Evolutionary conservation across 805 yeast species (phyloP).

Genomic region (Peterozyma xylosa): DNA sequence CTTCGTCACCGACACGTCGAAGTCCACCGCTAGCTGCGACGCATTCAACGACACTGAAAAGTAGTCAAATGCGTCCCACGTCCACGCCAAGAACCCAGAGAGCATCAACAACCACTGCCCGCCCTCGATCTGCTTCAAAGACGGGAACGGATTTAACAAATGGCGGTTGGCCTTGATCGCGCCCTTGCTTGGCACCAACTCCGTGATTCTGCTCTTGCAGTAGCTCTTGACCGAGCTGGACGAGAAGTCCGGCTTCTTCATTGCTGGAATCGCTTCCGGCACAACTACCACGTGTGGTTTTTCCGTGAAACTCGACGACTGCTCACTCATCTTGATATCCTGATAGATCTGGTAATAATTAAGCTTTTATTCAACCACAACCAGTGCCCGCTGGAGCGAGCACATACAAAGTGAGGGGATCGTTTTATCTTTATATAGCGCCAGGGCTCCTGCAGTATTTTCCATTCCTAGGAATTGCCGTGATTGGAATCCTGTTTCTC

Average conservation of each 20-base stretch:
- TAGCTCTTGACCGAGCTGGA: conserved; percentile 26
- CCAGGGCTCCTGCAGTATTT: too few species aligned
- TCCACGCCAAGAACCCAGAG: conserved; percentile 52
- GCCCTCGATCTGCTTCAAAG: conserved; percentile 37
- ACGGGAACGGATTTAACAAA: conserved; percentile 57
- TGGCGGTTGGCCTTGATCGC: conserved; percentile 25
- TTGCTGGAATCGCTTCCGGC: too few species aligned
- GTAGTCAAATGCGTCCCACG: conserved; percentile 62
- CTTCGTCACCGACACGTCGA: conserved; percentile 37
- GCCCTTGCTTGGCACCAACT: conserved; percentile 40
- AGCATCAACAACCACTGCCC: conserved; percentile 51
- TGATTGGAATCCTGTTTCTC: too few species aligned
- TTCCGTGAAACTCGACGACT: too few species aligned
- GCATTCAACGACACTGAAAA: conserved; percentile 50
- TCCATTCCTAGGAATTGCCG: too few species aligned
- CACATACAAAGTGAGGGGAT: too few species aligned
- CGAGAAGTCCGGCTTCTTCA: conserved; percentile 21
- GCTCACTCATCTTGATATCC: too few species aligned
- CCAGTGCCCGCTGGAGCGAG: not conserved
- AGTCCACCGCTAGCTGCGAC: conserved; percentile 34
- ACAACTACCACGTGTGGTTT: too few species aligned
- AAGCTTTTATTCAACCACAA: too few species aligned
- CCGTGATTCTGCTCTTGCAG: conserved; percentile 36
- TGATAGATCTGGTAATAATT: too few species aligned
- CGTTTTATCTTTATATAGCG: too few species aligned